These are phyloP conservation scores for Candida ascalaphidarum DNA, from an alignment of 805 yeast genomes.

Conservation along the genomic window DNA sequence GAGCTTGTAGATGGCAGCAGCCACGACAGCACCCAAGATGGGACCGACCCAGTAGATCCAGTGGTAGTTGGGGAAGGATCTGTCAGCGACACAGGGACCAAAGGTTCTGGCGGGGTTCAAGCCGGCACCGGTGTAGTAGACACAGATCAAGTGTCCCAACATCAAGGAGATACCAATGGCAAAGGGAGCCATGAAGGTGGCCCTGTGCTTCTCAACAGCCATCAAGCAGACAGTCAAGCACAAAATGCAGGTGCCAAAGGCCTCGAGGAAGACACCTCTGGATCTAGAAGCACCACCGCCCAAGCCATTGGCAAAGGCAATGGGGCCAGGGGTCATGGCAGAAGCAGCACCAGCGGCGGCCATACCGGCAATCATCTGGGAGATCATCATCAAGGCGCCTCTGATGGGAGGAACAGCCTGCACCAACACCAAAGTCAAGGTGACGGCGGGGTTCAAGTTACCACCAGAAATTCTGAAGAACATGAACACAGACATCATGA, in stretches of 20 bases:
- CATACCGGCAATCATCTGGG: constrained; percentile 81
- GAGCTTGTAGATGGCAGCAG: constrained; percentile 59
- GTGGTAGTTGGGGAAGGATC: constrained; percentile 70
- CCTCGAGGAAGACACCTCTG: constrained; percentile 76
- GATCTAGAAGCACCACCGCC: constrained; percentile 66
- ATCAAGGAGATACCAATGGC: constrained; percentile 78
- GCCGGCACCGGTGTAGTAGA: constrained; percentile 86
- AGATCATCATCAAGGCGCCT: constrained; percentile 52
- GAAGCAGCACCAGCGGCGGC: constrained; percentile 87
- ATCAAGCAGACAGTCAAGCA: constrained; percentile 72
- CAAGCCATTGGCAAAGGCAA: constrained; percentile 61
- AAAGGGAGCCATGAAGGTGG: constrained; percentile 73
- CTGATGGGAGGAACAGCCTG: constrained; percentile 69
- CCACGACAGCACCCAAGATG: constrained; percentile 56
- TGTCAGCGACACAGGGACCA: constrained; percentile 73
- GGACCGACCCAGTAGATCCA: constrained; percentile 97
- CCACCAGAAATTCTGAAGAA: constrained; percentile 80
- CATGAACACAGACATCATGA: constrained; percentile 62
- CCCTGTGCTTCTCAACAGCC: constrained; percentile 76
- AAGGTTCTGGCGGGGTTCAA: constrained; percentile 85
- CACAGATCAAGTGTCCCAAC: constrained; percentile 73
- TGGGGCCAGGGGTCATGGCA: constrained; percentile 77
- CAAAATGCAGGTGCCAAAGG: constrained; percentile 67
- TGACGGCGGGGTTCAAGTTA: constrained; percentile 84
- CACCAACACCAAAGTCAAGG: constrained; percentile 62